Conservation (phyloP, 805 yeast species). For the Zygotorulaspora chibaensis region DNA sequence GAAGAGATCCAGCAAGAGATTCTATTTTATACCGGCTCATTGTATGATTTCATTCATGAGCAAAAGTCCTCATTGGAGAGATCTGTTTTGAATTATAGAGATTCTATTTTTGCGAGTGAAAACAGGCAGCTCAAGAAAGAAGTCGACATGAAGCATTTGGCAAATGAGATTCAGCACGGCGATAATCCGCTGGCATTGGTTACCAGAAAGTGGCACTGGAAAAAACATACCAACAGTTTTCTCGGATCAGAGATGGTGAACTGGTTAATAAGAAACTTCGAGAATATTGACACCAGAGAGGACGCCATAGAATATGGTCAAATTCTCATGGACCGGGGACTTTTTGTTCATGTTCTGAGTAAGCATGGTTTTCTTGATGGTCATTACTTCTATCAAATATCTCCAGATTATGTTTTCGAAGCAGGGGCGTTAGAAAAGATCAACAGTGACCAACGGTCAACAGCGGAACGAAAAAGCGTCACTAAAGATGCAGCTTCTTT, state of each 20-base stretch:
- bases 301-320: slow-evolving; percentile 83
- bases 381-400: slow-evolving; percentile 78
- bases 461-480: slow-evolving; percentile 6
- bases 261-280: slow-evolving; percentile 77
- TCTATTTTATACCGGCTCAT: slow-evolving; percentile 80
- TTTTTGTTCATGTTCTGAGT: slow-evolving; percentile 77
- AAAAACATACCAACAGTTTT: slow-evolving; percentile 69
- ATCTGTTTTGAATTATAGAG: slow-evolving; percentile 34
- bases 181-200: slow-evolving; percentile 59
- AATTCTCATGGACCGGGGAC: slow-evolving; percentile 60
- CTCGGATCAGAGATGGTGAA: slow-evolving; percentile 80
- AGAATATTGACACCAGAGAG: slow-evolving; percentile 75
- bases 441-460: slow-evolving; percentile 6
- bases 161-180: slow-evolving; percentile 58
- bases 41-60: slow-evolving; percentile 59
- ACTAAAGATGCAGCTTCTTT: slow-evolving; percentile 4
- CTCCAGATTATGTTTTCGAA: slow-evolving; percentile 46
- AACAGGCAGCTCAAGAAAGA: slow-evolving; percentile 42
- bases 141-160: slow-evolving; percentile 50
- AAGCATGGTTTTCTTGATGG: slow-evolving; percentile 89
- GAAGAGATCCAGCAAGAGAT: slow-evolving; percentile 67
- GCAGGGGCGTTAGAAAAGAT: slow-evolving; percentile 12
- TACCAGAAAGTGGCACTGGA: slow-evolving; percentile 90
- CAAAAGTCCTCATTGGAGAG: slow-evolving; percentile 42
- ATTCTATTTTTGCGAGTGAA: slow-evolving; percentile 33